Percentiles rank a stretch among this genome's conserved stretches.
These are phyloP conservation scores for Trametes coccinea DNA, from an alignment of 768 basidiomycete genomes.

Conservation along the genomic window DNA sequence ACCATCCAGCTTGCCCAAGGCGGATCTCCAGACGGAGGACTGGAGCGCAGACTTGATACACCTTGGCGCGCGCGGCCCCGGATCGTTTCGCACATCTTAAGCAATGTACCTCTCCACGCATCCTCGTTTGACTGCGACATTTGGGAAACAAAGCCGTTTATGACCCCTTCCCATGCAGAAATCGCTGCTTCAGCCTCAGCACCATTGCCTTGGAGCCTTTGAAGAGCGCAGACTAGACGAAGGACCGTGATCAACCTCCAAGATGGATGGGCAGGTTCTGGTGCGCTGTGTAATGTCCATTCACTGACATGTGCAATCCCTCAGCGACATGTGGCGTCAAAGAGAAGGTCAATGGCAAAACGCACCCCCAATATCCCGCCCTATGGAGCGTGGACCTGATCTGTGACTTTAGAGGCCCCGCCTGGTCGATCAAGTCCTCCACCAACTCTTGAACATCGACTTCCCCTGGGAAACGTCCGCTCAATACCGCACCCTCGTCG, in stretches of 20 bases:
- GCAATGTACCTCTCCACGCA: slow-evolving; percentile 29
- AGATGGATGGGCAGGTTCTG: slow-evolving; percentile 70
- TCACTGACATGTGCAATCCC: slow-evolving; percentile 48
- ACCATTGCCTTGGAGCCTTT: slow-evolving; percentile 26
- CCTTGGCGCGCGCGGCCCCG: slow-evolving; percentile 44
- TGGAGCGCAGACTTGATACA: slow-evolving; percentile 27
- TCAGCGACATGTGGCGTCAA: neutral
- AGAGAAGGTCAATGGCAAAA: neutral
- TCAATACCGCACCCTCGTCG: slow-evolving; percentile 28
- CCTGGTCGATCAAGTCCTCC: slow-evolving; percentile 48
- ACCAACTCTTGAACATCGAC: slow-evolving; percentile 61
- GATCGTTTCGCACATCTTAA: slow-evolving; percentile 45
- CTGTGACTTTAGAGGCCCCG: slow-evolving; percentile 41
- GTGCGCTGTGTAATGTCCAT: slow-evolving; percentile 72
- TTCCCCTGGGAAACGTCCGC: slow-evolving; percentile 46
- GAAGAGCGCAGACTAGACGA: slow-evolving; percentile 58
- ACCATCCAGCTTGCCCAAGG: slow-evolving; percentile 38
- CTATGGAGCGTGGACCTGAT: slow-evolving; percentile 56
- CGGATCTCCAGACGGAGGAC: neutral
- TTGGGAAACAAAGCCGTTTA: slow-evolving; percentile 30
- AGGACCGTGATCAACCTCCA: slow-evolving; percentile 76
- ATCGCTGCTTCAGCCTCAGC: slow-evolving; percentile 34
- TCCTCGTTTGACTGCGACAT: slow-evolving; percentile 34
- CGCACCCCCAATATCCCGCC: slow-evolving; percentile 86
- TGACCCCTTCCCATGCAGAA: slow-evolving; percentile 54